Evolutionary conservation across 192 early-diverging fungal species (phyloP).

Genomic region (Coemansia sp.): DNA sequence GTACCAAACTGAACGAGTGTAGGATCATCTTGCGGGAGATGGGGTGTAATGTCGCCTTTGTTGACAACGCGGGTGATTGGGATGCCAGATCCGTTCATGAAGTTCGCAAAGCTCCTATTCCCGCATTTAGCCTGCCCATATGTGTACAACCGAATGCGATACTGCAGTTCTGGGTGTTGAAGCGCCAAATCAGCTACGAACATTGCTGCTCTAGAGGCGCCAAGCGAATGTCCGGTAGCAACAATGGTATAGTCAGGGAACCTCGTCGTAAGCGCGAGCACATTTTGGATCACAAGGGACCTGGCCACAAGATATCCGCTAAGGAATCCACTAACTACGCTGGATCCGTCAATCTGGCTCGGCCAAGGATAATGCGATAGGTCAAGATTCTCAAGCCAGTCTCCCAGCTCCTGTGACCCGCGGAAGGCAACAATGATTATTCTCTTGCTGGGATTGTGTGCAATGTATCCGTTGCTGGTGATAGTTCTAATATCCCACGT

Average conservation of each 20-base stretch:
- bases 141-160: slow-evolving; percentile 26
- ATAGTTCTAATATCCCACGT: slow-evolving; percentile 19
- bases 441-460: slow-evolving; percentile 15
- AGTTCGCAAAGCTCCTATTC: slow-evolving; percentile 30
- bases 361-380: slow-evolving; percentile 14
- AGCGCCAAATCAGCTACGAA: slow-evolving; percentile 33
- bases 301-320: slow-evolving; percentile 22
- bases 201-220: slow-evolving; percentile 38
- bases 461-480: slow-evolving; percentile 34
- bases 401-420: slow-evolving; percentile 16
- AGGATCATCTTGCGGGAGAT: slow-evolving; percentile 16
- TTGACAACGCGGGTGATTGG: slow-evolving; percentile 29
- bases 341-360: slow-evolving; percentile 8
- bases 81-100: slow-evolving; percentile 27
- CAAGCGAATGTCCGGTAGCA: slow-evolving; percentile 46
- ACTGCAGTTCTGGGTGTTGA: slow-evolving; percentile 8
- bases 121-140: slow-evolving; percentile 47
- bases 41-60: slow-evolving; percentile 38
- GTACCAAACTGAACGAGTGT: slow-evolving; percentile 35
- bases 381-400: slow-evolving; percentile 21
- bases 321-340: slow-evolving; percentile 35
- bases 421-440: slow-evolving; percentile 32
- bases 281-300: slow-evolving; percentile 5
- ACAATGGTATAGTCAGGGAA: slow-evolving; percentile 36
- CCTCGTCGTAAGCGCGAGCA: slow-evolving; percentile 8